Conservation (phyloP, 2,329 filamentous ascomycete genomes). For the Hawksworthiomyces lignivorus region DNA sequence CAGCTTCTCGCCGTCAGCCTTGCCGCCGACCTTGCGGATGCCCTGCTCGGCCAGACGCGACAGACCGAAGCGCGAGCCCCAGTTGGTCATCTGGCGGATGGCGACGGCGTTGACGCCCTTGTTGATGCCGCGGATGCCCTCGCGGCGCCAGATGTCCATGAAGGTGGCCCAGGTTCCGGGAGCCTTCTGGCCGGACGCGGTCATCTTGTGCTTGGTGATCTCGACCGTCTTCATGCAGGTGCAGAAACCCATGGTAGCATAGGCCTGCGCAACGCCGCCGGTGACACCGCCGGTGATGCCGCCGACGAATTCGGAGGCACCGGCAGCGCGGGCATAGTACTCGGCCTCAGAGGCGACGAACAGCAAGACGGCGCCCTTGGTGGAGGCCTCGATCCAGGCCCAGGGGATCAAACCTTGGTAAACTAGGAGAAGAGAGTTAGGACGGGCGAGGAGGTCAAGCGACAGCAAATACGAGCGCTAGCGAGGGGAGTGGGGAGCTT, state of each 20-base stretch:
- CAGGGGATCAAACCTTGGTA: slow-evolving; percentile 99
- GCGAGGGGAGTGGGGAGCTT: slow-evolving; percentile 44
- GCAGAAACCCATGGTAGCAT: slow-evolving; percentile 99
- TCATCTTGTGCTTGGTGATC: slow-evolving; percentile 97
- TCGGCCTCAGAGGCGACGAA: slow-evolving; percentile 98
- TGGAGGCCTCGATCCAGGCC: slow-evolving; percentile 99
- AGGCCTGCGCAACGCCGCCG: slow-evolving; percentile 93
- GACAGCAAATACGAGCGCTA: not conserved
- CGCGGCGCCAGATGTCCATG: slow-evolving; percentile 90
- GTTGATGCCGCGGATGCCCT: slow-evolving; percentile 95
- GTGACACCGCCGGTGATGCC: slow-evolving; percentile 89
- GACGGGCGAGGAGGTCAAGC: not conserved
- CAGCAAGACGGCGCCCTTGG: slow-evolving; percentile 96
- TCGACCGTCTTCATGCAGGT: slow-evolving; percentile 99
- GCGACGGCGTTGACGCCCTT: slow-evolving; percentile 97
- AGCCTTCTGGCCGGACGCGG: slow-evolving; percentile 71
- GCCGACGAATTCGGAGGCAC: slow-evolving; percentile 77
- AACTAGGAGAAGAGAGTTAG: slow-evolving; percentile 47
- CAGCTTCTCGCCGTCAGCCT: slow-evolving; percentile 74
- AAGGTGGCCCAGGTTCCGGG: slow-evolving; percentile 92
- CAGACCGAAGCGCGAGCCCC: slow-evolving; percentile 93
- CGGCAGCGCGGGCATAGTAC: slow-evolving; percentile 78
- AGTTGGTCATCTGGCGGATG: slow-evolving; percentile 99
- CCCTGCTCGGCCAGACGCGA: slow-evolving; percentile 83
- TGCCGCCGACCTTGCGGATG: slow-evolving; percentile 71